Percentiles rank a stretch among this genome's conserved stretches.
phyloP scores from a whole-genome alignment of 1,284 basidiomycete genomes.

The Puccinia novopanici region DNA sequence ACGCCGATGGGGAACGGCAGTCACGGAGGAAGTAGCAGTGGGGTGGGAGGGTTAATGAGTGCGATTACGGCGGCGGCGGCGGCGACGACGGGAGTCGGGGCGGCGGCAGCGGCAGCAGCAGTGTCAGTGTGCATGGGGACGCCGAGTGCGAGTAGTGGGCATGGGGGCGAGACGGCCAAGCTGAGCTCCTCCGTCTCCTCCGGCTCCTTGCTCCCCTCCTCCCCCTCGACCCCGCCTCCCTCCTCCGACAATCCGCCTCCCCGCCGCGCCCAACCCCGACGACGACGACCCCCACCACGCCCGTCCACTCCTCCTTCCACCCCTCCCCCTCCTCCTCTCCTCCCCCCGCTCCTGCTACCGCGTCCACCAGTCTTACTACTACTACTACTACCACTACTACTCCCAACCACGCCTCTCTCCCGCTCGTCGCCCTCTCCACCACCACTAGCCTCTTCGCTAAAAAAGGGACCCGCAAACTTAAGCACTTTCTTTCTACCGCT shows the following conservation, averaged over 20 bases:
- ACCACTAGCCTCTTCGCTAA: slow-evolving; percentile 32
- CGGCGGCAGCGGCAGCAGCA: not conserved
- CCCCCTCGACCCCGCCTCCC: not conserved
- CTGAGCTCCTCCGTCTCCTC: not conserved
- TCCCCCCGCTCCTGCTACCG: not conserved
- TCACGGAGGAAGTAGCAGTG: not conserved
- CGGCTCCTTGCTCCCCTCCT: not conserved
- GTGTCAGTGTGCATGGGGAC: not conserved
- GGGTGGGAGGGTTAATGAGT: not conserved
- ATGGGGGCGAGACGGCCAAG: not conserved
- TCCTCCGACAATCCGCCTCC: not conserved
- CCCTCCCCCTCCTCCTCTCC: not conserved
- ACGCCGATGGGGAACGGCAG: not conserved
- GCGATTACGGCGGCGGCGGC: not conserved
- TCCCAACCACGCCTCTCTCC: no score
- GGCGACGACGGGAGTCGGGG: not conserved
- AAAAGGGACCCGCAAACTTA: slow-evolving; percentile 48
- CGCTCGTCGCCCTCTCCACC: no score
- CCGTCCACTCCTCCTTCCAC: not conserved
- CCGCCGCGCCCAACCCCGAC: not conserved
- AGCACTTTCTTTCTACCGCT: slow-evolving; percentile 43
- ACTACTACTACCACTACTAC: no score
- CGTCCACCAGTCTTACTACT: no score
- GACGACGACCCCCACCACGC: not conserved
- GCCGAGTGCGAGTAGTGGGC: not conserved